Percentiles rank a stretch among this genome's conserved stretches.
Conservation (phyloP, 176 grass and related monocot species). For the Musa schizocarpa region DNA sequence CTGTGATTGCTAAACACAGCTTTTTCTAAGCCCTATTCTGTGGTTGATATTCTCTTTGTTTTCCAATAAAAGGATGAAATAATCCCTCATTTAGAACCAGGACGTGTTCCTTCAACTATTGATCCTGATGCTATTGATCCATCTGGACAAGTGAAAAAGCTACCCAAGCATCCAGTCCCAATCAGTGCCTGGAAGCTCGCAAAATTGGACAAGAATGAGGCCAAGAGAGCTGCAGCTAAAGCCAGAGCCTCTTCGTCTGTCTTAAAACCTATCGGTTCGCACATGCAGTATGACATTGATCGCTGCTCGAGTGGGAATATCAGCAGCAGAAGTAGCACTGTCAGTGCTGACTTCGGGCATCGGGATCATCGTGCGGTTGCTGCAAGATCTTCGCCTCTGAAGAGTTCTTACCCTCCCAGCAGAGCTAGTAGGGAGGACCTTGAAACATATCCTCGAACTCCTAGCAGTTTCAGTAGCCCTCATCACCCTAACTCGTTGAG, state of each 20-base stretch:
- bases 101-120: slow-evolving; percentile 18
- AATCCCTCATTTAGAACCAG: slow-evolving; percentile 18
- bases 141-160: slow-evolving; percentile 9
- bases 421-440: slow-evolving; percentile 19
- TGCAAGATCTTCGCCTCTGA: slow-evolving; percentile 14
- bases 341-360: slow-evolving; percentile 8
- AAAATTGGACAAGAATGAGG: slow-evolving; percentile 16
- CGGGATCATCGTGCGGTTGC: not conserved
- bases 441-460: slow-evolving; percentile 16
- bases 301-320: slow-evolving; percentile 16
- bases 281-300: slow-evolving; percentile 11
- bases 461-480: slow-evolving; percentile 9
- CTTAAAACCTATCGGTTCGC: slow-evolving; percentile 9
- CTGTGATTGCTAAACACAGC: not conserved
- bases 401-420: slow-evolving; percentile 10
- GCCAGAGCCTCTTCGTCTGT: slow-evolving; percentile 22
- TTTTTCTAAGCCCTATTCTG: not conserved
- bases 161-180: slow-evolving; percentile 7
- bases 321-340: slow-evolving; percentile 20
- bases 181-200: slow-evolving; percentile 26
- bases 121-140: slow-evolving; percentile 16
- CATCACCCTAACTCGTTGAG: slow-evolving; percentile 10
- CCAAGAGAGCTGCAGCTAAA: slow-evolving; percentile 15
- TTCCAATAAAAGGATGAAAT: slow-evolving; percentile 12
- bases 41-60: not conserved